phyloP scores from a whole-genome alignment of 306 rosid genomes.

The Vigna nakashimae region DNA sequence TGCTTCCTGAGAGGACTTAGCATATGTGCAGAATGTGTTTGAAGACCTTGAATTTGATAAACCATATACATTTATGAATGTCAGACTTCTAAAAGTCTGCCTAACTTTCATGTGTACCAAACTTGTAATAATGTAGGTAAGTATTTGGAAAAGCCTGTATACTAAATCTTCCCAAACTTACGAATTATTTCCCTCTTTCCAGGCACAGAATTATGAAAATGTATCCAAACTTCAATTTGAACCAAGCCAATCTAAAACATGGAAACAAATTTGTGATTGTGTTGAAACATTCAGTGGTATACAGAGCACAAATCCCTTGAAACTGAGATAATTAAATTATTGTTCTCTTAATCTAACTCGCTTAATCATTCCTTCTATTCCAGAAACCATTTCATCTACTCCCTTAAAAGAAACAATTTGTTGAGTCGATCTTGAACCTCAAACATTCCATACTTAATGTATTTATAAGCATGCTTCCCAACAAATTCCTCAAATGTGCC shows the following conservation, averaged over 20 bases:
- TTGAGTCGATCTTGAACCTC: not conserved
- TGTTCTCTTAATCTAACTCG: not conserved
- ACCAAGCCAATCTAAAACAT: not conserved
- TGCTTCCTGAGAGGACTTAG: too few species aligned
- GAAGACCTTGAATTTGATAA: not conserved
- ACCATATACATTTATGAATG: not conserved
- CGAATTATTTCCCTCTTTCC: not conserved
- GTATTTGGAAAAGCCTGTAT: not conserved
- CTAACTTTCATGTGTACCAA: not conserved
- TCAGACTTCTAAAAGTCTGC: not conserved
- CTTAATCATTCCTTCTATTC: not conserved
- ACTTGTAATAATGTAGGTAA: not conserved
- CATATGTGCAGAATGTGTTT: not conserved
- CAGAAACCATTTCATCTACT: not conserved
- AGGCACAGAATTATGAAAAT: not conserved
- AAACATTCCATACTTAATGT: slow-evolving; percentile 13
- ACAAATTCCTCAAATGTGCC: slow-evolving; percentile 52
- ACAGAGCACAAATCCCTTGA: not conserved
- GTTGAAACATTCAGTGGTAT: not conserved
- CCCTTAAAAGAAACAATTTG: not conserved
- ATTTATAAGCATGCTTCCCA: not conserved
- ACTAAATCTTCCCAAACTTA: too few species aligned
- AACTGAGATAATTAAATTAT: not conserved
- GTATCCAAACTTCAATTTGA: not conserved
- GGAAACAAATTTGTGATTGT: not conserved